Evolutionary conservation across 2,329 filamentous ascomycete species (phyloP), one percentile per base, ranked within the genome.

Genomic region (Colletotrichum sansevieriae): DNA sequence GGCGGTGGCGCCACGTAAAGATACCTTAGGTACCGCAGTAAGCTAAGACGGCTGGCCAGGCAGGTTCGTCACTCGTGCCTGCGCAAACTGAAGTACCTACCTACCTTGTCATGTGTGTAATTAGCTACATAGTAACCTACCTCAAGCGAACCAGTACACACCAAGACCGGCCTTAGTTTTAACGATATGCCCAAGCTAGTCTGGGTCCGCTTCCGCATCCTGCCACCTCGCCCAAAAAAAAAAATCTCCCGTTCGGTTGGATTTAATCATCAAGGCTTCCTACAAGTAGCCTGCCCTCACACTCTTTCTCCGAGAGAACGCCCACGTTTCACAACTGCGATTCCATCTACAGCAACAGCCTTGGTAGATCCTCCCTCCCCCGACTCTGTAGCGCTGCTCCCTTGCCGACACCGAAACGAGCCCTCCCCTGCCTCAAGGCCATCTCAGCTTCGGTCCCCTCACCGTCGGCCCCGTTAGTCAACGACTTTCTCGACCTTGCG

Each of bases 211-310:
- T 64, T 54, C 52, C 39, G 52, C 59, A 66, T 69, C 66, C 66
- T 69, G 66, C 66, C 66, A 69, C 66, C 66, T 69, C 55, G 56
- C 62, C 65, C 65, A 65, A 66, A 69, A 18, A 69, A 18, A 18
- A 18, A 69, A 66, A 44, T 39, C 56, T 49, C 66, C 33, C 39
- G 54, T 37, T 37, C 25, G 25, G 65, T 65, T 55, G 62, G 59
- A 49, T 65, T 68, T 65, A 37, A 56, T 55, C 62, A 60, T 20
- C 62, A 22, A 58, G 52, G 46, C 54, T 61, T 60, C 62, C 55
- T 25, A 61, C 33, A 15, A 39, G 8, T 29, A 39, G 41, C 41
- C 41, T 33, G 37, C 55, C 47, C 29, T 44, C 37, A 43, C 49
- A 22, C 62, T 65, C 55, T 59, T 65, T 60, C 62, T 59, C 46